Base-by-base conservation (phyloP, 805 yeast genomes). In the Millerozyma miso region DNA sequence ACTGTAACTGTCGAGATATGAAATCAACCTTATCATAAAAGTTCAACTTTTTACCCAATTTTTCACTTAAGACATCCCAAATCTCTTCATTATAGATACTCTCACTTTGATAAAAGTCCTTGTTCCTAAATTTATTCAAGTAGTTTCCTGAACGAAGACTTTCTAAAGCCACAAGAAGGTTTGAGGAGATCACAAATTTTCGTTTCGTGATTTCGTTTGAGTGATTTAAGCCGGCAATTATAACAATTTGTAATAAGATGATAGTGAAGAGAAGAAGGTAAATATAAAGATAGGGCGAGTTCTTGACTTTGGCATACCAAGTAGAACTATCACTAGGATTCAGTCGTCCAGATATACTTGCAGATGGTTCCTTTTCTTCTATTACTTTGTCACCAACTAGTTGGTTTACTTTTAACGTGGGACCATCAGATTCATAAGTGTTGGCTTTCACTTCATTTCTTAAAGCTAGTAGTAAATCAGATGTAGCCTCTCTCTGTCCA, bases 401-500 rank as follows among this genome's bases (percentile, higher is more conserved):
- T 23, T 23, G 29, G 10, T 10, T 23, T 7, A 23, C 29, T 23
- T 6, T 26, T 10, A 42, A 33, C 4, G 45, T 38, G 7, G 58
- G 55, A 3, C 61, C 60, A 26, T 59, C 60, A 13, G 44, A 51
- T 16, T 36, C 44, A 35, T 47, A 52, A 3, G 63, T 60, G 12
- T 45, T 34, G 8, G 42, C 40, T 2, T 43, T 39, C 15, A 67
- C 56, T 43, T 66, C 74, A 17, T 55, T 43, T 17, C 43, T 55
- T 41, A 81, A 56, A 31, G 65, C 68, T 3, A 55, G 64, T 0
- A 73, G 52, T 34, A 85, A 62, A 8, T 71, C 76, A 39, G 70
- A 72, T 10, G 85, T 77, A 3, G 81, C 82, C 4, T 78, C 74
- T 37, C 73, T 69, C 60, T 89, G 97, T 0, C 99, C 99, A 29